Conservation (phyloP, 345 rosid genomes). For the Rhizophora mangle region DNA sequence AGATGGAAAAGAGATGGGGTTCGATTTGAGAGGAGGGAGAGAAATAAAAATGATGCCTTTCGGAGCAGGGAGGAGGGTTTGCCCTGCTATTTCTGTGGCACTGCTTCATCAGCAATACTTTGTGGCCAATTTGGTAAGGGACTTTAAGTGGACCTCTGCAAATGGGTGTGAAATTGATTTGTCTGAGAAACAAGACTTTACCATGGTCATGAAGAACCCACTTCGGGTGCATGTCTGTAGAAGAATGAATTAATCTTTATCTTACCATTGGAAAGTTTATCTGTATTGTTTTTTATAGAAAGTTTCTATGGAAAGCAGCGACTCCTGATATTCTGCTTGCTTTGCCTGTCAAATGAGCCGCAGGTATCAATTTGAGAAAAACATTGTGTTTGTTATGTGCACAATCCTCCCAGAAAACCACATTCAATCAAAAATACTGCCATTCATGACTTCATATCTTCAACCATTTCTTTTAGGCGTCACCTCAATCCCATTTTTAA, state of each 20-base stretch:
- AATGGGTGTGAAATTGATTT: conserved; percentile 12
- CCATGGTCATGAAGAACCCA: conserved; percentile 15
- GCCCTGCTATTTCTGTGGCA: conserved; percentile 19
- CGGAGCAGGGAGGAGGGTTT: conserved; percentile 21
- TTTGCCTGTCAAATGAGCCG: too few relatives aligned
- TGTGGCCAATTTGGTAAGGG: conserved; percentile 18
- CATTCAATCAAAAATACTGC: too few relatives aligned
- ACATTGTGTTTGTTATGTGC: too few relatives aligned
- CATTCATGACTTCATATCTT: too few relatives aligned
- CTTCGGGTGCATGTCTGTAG: background rate
- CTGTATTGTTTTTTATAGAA: too few relatives aligned
- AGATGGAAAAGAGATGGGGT: background rate
- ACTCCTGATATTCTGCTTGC: too few relatives aligned
- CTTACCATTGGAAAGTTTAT: background rate
- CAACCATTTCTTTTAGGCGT: too few relatives aligned
- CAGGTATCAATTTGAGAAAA: too few relatives aligned
- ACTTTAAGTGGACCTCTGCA: conserved; percentile 10
- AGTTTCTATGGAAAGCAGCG: too few relatives aligned
- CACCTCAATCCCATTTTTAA: too few relatives aligned
- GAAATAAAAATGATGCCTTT: conserved; percentile 27
- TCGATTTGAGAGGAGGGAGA: conserved; percentile 15
- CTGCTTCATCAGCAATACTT: conserved; percentile 18
- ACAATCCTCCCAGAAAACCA: too few relatives aligned
- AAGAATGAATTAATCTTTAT: background rate
- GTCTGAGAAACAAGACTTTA: conserved; percentile 16